Base-by-base conservation (phyloP, 306 rosid genomes). In the Castanospermum australe region DNA sequence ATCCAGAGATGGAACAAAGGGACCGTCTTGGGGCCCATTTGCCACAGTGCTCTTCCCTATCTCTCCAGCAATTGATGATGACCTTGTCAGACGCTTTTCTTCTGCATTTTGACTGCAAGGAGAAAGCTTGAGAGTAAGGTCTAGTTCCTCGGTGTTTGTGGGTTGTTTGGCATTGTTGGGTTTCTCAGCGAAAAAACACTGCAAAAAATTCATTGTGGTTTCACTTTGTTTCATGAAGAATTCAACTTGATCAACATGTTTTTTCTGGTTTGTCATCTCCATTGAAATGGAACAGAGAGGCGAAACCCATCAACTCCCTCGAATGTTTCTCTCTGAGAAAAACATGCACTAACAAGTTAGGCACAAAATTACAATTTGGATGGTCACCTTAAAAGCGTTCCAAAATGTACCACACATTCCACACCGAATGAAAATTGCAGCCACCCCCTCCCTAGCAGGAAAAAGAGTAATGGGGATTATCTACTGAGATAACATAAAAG, bases 111-210 rank as follows among this genome's bases (percentile, higher is more conserved):
- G 66, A 69, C 66, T 60, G 6, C 55, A 71, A 35, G 84, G 47
- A 5, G 82, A 77, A 33, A 82, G 64, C 75, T 71, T 76, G 5
- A 82, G 75, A 14, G 47, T 71, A 10, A 79, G 79, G 82, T 84
- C 81, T 36, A 73, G 39, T 70, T 65, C 28, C 30, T 83, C 24
- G 66, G 47, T 42, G n/a, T 57, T 6, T 35, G 44, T 15, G 8
- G 45, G 10, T 7, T 24, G 13, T 14, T 17, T 30, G 38, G 72
- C 20, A 12, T 9, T 59, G 18, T 13, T 47, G 2, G 10, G 17
- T 63, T 76, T 3, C 44, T 21, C 65, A 47, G n/a, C 39, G 15
- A 11, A 25, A 68, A 61, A 18, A 5, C 44, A 67, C 83, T 78
- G 73, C 39, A 55, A 25, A 0, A 45, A 28, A 30, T 13, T 5